Conservation (phyloP, 176 grass and related monocot species). For the Typha latifolia region DNA sequence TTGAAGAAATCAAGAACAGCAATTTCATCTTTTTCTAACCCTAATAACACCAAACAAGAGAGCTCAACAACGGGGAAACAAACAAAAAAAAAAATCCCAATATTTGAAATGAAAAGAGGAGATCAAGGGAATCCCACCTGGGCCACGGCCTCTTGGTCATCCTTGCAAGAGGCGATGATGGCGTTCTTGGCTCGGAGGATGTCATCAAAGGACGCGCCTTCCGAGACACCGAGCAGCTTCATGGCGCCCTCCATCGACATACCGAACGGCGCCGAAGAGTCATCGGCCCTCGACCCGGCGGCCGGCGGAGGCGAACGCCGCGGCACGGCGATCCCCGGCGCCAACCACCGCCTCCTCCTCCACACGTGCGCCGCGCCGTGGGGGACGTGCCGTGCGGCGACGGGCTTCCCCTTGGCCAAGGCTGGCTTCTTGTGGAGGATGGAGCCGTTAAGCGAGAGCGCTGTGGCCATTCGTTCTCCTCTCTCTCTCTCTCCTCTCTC, state of each 20-base stretch:
- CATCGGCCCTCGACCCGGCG: constrained; percentile 61
- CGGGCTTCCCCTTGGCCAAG: background rate
- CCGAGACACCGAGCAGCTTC: constrained; percentile 68
- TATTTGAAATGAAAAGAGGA: background rate
- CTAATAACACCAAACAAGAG: too few species aligned
- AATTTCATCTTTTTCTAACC: too few species aligned
- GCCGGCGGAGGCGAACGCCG: constrained; percentile 23
- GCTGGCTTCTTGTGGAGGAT: background rate
- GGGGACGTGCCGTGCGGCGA: background rate
- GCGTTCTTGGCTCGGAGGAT: constrained; percentile 89
- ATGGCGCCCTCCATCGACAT: constrained; percentile 82
- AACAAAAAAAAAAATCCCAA: background rate
- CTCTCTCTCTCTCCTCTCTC: background rate
- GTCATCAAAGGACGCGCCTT: constrained; percentile 79
- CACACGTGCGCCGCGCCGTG: background rate
- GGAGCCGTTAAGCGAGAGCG: background rate
- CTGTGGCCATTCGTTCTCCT: background rate
- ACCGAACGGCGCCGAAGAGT: constrained; percentile 57
- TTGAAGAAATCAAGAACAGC: too few species aligned
- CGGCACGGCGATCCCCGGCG: background rate
- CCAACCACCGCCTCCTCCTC: background rate
- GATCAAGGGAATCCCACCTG: constrained; percentile 38
- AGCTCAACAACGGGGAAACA: background rate
- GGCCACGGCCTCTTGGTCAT: constrained; percentile 68
- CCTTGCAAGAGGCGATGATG: constrained; percentile 71